Base-by-base conservation (phyloP, 1,139 yeast genomes). In the Candida sanyaensis region DNA sequence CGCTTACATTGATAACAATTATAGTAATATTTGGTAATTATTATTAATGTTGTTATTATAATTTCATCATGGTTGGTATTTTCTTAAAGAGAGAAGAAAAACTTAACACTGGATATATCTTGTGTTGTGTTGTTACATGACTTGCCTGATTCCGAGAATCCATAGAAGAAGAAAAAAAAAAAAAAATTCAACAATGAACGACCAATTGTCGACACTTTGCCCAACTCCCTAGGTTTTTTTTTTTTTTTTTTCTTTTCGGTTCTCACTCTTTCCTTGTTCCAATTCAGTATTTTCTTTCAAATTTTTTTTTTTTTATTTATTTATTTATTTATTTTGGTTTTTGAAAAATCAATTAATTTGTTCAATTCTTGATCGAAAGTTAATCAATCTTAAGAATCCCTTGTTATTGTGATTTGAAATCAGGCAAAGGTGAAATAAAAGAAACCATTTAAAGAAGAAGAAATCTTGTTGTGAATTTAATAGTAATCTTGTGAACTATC, bases 291-390 rank as follows among this genome's bases (percentile, higher is more conserved):
- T 30, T 30, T 13, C 9, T 34, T 10, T 34, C 7, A n/a, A 13
- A 24, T 17, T 34, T 34, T 24, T 34, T n/a, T n/a, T n/a, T n/a
- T n/a, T n/a, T n/a, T n/a, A n/a, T n/a, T n/a, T n/a, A n/a, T n/a
- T n/a, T n/a, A n/a, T n/a, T n/a, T 11, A 13, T 33, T 21, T 30
- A 30, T 17, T 17, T 17, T 17, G 21, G 21, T 30, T 30, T 30
- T 11, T 7, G 17, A 21, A 33, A 24, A 34, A 34, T 34, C 38
- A 34, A 34, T 34, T 34, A 34, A 34, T 34, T 34, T 34, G 17
- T 34, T 34, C 38, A 34, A 34, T 34, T 34, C 38, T 34, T 34
- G 38, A 34, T 34, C 17, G 38, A 34, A 34, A 34, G 38, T 34
- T 34, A 34, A 34, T 34, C 38, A 34, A 34, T 34, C 38, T 34